Evolutionary conservation across 441 rosid genomes (phyloP), one percentile per base, ranked within the genome.

Genomic region (Kokia cookei): DNA sequence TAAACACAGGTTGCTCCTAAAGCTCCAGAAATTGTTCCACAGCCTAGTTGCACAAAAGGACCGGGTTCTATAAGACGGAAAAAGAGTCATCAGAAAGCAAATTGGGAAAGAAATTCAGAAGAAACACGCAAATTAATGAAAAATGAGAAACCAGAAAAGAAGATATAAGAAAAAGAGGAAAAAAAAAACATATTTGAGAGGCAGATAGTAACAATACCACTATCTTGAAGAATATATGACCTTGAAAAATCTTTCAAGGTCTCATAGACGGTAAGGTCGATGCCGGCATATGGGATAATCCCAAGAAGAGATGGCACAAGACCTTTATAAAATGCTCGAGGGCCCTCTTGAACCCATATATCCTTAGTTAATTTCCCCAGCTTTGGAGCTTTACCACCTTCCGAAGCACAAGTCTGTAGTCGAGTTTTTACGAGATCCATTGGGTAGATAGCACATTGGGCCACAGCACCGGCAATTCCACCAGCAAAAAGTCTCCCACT

Each of bases 361-460:
- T 93, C 94, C 81, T 73, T 90, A 17, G 95, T 84, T 50, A 95
- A 85, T 55, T 67, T 81, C 76, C 89, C 89, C 79, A 93, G 66
- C 58, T 78, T 86, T 0, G 97, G 97, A 78, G 83, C 85, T 76
- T 81, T 89, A 70, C 97, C 98, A 72, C 86, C 84, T 37, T 88
- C 95, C 75, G 86, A 79, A 17, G 78, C 84, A 73, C 75, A 81
- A 79, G 97, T 93, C 77, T 96, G 99, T 75, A 96, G 84, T 62
- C 98, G 87, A 73, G 99, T 96, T 84, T 96, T 96, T 73, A 96
- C 97, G 3, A 93, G 94, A 88, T 96, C 99, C 87, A 96, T 76
- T 0, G 98, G 99, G 77, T 96, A 96, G 68, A 96, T 88, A 69
- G 90, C 87, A 73, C 97, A 81, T 73, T 96, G 99, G 60, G 98